phyloP scores from a whole-genome alignment of 2,329 filamentous ascomycete genomes.

The Fusarium austroafricanum region DNA sequence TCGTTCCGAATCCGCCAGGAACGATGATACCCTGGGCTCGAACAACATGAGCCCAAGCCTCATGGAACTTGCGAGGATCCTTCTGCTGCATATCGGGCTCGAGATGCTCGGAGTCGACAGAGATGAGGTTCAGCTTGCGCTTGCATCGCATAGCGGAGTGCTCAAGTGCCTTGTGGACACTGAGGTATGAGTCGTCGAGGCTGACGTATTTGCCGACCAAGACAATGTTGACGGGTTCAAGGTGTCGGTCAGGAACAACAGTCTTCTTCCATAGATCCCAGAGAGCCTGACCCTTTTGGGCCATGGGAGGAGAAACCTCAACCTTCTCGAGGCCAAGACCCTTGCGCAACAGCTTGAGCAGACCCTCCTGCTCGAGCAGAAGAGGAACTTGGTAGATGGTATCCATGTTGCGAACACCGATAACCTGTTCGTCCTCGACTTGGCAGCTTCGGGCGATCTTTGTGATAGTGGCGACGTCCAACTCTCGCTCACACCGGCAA shows the following conservation, averaged over 20 bases:
- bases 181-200: conserved; percentile 87
- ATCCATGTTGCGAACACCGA: conserved; percentile 89
- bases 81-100: conserved; percentile 72
- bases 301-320: conserved; percentile 62
- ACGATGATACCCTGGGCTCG: conserved; percentile 68
- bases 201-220: conserved; percentile 93
- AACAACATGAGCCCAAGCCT: conserved; percentile 84
- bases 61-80: conserved; percentile 80
- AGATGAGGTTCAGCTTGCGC: conserved; percentile 81
- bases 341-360: conserved; percentile 74
- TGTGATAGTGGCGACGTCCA: conserved; percentile 78
- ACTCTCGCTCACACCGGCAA: conserved; percentile 84
- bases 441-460: conserved; percentile 94
- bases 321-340: conserved; percentile 73
- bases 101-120: conserved; percentile 87
- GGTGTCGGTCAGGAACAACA: conserved; percentile 73
- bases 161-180: conserved; percentile 85
- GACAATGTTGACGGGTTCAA: conserved; percentile 79
- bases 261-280: conserved; percentile 84
- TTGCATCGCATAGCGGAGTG: conserved; percentile 90
- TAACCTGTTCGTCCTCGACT: conserved; percentile 84
- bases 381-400: conserved; percentile 95
- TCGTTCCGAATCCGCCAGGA: conserved; percentile 81
- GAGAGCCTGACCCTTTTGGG: conserved; percentile 72
- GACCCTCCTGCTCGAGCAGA: conserved; percentile 85